Base-by-base conservation (phyloP, 768 basidiomycete species). In the Lactifluus piperatus region DNA sequence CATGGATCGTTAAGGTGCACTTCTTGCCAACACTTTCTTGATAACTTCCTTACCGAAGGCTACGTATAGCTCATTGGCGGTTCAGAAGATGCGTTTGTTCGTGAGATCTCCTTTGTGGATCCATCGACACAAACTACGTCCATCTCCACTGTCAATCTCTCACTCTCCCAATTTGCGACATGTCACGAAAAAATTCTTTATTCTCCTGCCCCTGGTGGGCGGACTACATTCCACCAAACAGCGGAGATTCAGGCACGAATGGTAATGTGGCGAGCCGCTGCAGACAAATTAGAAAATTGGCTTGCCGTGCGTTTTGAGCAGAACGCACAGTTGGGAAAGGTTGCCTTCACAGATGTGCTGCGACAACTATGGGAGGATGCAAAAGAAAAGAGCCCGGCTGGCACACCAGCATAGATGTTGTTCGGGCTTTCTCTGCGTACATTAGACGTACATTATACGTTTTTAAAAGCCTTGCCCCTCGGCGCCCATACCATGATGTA, bases 101-200 rank as follows among this genome's bases (percentile, higher is more conserved):
- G 94, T 47, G 94, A 97, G 74, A 86, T 97, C 65, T 91, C 92
- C 5, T 95, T 94, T 69, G 79, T 95, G 37, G 91, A 97, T 72
- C 94, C 94, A 1, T 75, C 81, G 58, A 83, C 79, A 26, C 86
- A 88, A 72, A 83, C 79, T 32, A 87, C 89, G 48, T 87, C 87
- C 41, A 88, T 92, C 63, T 91, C 90, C 36, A 93, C 92, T 29
- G 86, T 93, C 73, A 97, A 97, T 75, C 85, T 97, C 51, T 91
- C 90, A 13, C 75, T 97, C 29, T 93, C 92, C n/a, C 91, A 95
- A 74, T 94, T 95, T 67, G 88, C 91, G 62, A 91, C 87, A 39
- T 95, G 91, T 69, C 84, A 89, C 65, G 94, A 97, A 73, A 83
- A 82, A 65, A 94, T 97, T 72, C 84, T 82, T 56, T 97, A 97